Base-by-base conservation (phyloP, 176 grass and related monocot species). In the Aegilops speltoides region DNA sequence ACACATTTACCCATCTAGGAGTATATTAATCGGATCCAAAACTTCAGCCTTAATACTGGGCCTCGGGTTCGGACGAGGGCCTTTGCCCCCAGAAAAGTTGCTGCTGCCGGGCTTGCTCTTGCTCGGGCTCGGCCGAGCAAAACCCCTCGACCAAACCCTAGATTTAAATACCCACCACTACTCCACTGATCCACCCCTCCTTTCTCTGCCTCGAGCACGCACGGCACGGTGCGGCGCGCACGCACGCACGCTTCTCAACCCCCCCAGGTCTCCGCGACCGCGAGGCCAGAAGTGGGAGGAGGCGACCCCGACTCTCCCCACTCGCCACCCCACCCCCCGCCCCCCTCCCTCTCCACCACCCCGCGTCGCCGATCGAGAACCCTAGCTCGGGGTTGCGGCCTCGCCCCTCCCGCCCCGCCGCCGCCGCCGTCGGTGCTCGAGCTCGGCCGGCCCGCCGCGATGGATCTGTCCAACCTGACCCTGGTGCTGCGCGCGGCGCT, bases 401-500 rank as follows among this genome's bases (percentile, higher is more conserved):
- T 64, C 26, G 20, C 37, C 43, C 36, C 46, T 24, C 20, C 9
- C 4, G 10, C 45, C 10, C 43, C 16, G 24, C 43, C 19, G 25
- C 38, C 17, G 26, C 45, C 50, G 50, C 63, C 56, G 2, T 20
- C 45, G 85, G 40, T 45, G 54, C 28, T 20, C 67, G 14, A 70
- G 52, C 52, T 50, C 40, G 61, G 17, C 62, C 32, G 64, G 16
- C 11, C 76, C 72, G 79, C 66, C 41, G 76, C 80, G 8, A 98
- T 98, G 95, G 95, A 98, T 95, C 93, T 98, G 79, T 83, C 74
- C 17, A 87, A 83, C 86, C 91, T 98, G 5, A 86, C 86, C 45
- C 23, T 93, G 23, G 95, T 98, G 63, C 93, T 98, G 78, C 91
- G 93, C 24, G 93, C 93, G 24, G 95, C 93, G 43, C 95, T 98